phyloP scores from a whole-genome alignment of 495 filamentous ascomycete species.

The Penicillium cosmopolitanum region DNA sequence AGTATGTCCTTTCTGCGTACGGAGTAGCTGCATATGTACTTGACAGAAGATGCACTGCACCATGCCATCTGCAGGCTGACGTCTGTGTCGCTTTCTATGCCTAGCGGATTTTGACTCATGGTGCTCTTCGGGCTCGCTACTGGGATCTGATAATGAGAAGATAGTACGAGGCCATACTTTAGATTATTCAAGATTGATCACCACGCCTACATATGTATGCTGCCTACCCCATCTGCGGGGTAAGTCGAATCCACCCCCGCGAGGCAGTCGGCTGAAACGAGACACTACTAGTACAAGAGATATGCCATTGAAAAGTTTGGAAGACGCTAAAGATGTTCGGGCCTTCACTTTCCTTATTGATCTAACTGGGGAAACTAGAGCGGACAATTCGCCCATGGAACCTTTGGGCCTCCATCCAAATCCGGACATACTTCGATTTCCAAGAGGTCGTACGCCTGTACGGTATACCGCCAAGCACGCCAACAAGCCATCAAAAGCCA shows the following conservation, averaged over 20 bases:
- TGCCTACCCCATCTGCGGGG: conserved; percentile 1
- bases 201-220: neutral
- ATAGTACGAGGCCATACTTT: neutral
- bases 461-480: neutral
- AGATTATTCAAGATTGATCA: neutral
- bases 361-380: conserved; percentile 7
- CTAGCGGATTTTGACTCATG: neutral
- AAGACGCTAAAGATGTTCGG: neutral
- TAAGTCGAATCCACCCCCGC: conserved; percentile 5
- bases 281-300: neutral
- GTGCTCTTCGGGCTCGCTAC: neutral
- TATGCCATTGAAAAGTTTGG: neutral
- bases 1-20: neutral
- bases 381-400: neutral
- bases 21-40: neutral
- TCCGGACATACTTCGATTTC: neutral
- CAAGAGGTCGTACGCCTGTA: neutral
- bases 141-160: neutral
- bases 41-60: neutral
- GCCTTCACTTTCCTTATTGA: neutral
- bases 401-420: neutral
- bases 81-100: neutral
- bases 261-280: neutral
- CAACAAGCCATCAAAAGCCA: conserved; percentile 1
- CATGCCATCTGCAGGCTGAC: neutral